A percentile compares a stretch with the other conserved stretches of the same genome.
Evolutionary conservation across 2,329 filamentous ascomycete genomes (phyloP).

Genomic region (Diatrype stigma): DNA sequence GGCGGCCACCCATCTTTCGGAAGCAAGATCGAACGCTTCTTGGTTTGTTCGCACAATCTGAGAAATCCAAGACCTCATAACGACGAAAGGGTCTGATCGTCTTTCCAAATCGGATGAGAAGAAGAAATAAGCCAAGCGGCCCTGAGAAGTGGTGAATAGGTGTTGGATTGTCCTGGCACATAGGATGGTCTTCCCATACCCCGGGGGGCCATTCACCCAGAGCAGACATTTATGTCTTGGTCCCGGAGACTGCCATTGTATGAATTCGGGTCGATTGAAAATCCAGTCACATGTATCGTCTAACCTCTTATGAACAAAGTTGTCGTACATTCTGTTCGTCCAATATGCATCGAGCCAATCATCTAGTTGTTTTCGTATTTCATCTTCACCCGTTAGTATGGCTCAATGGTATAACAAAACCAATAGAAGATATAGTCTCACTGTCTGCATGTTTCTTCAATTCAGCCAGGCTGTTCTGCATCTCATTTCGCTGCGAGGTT

Average conservation of each 20-base stretch:
- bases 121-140: conserved; percentile 26
- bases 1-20: neutral
- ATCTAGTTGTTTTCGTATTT: neutral
- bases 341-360: neutral
- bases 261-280: conserved; percentile 8
- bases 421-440: neutral
- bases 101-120: conserved; percentile 25
- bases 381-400: neutral
- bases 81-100: conserved; percentile 19
- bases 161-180: conserved; percentile 25
- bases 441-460: neutral
- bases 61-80: conserved; percentile 27
- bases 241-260: conserved; percentile 14
- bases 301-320: conserved; percentile 14
- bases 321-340: conserved; percentile 9
- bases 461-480: neutral
- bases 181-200: conserved; percentile 31
- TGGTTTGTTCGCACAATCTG: conserved; percentile 13
- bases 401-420: neutral
- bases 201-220: conserved; percentile 29
- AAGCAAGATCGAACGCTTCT: conserved; percentile 10
- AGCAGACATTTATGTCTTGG: conserved; percentile 13
- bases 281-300: conserved; percentile 26
- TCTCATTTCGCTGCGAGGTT: neutral
- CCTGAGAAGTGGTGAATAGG: neutral